Conservation (phyloP, 2,329 filamentous ascomycete genomes). For the Alternaria hordeiaustralica region DNA sequence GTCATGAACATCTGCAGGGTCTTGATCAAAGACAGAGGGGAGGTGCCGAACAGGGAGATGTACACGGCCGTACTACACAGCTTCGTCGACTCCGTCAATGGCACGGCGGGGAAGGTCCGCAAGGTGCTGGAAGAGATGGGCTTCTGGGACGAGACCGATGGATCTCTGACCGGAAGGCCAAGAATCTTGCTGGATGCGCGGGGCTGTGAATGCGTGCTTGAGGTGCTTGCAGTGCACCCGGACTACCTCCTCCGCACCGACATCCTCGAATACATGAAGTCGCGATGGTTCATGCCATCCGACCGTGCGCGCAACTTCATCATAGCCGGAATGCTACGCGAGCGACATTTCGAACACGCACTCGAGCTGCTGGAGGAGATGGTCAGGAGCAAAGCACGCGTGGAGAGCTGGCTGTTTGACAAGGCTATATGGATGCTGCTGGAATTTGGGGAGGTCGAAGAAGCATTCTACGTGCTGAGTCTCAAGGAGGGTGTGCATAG, state of each 20-base stretch:
- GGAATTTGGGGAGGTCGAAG: constrained; percentile 75
- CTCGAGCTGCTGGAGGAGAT: constrained; percentile 73
- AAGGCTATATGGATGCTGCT: constrained; percentile 77
- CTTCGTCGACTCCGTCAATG: constrained; percentile 68
- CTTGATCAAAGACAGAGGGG: constrained; percentile 63
- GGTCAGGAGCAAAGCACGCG: constrained; percentile 59
- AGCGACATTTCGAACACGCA: constrained; percentile 83
- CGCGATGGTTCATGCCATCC: constrained; percentile 71
- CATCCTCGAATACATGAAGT: constrained; percentile 75
- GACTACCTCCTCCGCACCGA: constrained; percentile 78
- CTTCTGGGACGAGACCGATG: constrained; percentile 22
- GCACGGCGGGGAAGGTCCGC: constrained; percentile 69
- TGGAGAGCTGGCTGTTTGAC: constrained; percentile 79
- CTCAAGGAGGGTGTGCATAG: constrained; percentile 45
- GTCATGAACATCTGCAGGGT: constrained; percentile 60
- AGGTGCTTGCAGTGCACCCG: constrained; percentile 80
- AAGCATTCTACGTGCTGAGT: constrained; percentile 71
- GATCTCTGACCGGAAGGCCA: constrained; percentile 44
- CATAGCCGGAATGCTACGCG: constrained; percentile 76
- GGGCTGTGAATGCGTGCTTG: constrained; percentile 75
- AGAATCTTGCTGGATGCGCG: constrained; percentile 68
- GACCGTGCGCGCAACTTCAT: constrained; percentile 70
- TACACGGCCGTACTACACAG: constrained; percentile 79
- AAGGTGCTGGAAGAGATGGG: constrained; percentile 76
- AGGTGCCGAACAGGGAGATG: constrained; percentile 63